These are phyloP conservation scores for Articulospora tetracladia DNA, from an alignment of 495 filamentous ascomycete species.

Conservation along the genomic window DNA sequence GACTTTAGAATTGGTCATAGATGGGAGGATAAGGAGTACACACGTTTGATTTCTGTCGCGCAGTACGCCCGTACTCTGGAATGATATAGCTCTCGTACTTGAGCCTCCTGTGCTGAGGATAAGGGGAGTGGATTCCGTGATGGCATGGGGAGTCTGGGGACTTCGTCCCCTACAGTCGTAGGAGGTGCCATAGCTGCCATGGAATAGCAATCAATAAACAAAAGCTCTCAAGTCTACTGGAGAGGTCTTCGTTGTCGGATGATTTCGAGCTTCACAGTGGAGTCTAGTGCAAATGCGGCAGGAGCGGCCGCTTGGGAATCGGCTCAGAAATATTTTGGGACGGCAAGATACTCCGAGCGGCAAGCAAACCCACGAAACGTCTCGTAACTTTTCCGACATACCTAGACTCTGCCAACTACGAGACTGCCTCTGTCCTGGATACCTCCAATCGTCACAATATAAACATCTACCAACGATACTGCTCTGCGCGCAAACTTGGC, in stretches of 20 bases:
- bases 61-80: conserved; percentile 77
- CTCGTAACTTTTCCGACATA: no score
- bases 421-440: no score
- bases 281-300: not conserved
- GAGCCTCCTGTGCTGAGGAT: conserved; percentile 83
- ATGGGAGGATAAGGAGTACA: conserved; percentile 5
- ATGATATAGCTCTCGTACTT: conserved; percentile 88
- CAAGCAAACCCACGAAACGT: no score
- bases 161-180: conserved; percentile 12
- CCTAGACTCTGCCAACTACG: no score
- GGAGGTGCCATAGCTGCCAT: conserved; percentile 26
- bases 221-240: not conserved
- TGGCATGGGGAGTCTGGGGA: conserved; percentile 45
- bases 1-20: not conserved
- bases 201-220: not conserved
- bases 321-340: not conserved
- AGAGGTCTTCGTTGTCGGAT: conserved; percentile 3
- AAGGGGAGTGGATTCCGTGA: conserved; percentile 86
- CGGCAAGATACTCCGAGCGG: no score
- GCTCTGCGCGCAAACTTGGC: not conserved
- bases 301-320: not conserved
- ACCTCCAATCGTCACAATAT: no score
- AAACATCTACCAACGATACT: no score
- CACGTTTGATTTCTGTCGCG: conserved; percentile 72
- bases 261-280: conserved; percentile 4